Evolutionary conservation across 1,284 basidiomycete genomes (phyloP).

Genomic region (Ganoderma leucocontextum): DNA sequence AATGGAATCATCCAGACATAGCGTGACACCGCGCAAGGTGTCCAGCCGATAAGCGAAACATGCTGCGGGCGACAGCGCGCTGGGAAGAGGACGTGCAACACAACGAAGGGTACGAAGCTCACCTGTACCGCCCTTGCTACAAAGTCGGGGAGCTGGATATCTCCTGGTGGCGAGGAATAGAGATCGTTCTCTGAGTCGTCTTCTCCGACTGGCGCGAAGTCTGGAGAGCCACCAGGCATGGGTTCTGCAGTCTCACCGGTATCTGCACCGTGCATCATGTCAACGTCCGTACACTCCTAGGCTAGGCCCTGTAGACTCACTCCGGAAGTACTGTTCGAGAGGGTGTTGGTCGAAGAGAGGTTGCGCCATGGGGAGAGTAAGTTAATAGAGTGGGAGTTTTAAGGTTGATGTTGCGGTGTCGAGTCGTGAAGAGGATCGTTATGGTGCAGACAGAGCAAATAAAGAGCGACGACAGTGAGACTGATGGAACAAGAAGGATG

Average conservation of each 20-base stretch:
- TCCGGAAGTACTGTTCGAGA: slow-evolving; percentile 74
- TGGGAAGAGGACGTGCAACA: background rate
- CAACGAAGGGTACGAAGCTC: slow-evolving; percentile 11
- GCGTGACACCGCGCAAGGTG: slow-evolving; percentile 17
- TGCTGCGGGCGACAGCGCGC: background rate
- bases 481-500: slow-evolving; percentile 29
- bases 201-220: slow-evolving; percentile 33
- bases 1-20: slow-evolving; percentile 34
- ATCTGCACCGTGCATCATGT: slow-evolving; percentile 46
- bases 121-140: slow-evolving; percentile 29
- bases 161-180: slow-evolving; percentile 8
- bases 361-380: slow-evolving; percentile 66
- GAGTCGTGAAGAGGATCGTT: slow-evolving; percentile 33
- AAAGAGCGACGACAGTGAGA: slow-evolving; percentile 33
- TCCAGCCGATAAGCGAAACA: slow-evolving; percentile 1
- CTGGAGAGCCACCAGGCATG: slow-evolving; percentile 36
- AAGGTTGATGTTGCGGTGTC: slow-evolving; percentile 10
- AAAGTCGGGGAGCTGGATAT: slow-evolving; percentile 23
- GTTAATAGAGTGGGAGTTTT: slow-evolving; percentile 9
- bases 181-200: slow-evolving; percentile 16
- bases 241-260: slow-evolving; percentile 56
- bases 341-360: slow-evolving; percentile 81
- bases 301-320: slow-evolving; percentile 47
- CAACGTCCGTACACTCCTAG: no score
- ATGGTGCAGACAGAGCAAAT: slow-evolving; percentile 27